phyloP scores from a whole-genome alignment of 2,329 filamentous ascomycete species.

The Rutstroemia sp. region DNA sequence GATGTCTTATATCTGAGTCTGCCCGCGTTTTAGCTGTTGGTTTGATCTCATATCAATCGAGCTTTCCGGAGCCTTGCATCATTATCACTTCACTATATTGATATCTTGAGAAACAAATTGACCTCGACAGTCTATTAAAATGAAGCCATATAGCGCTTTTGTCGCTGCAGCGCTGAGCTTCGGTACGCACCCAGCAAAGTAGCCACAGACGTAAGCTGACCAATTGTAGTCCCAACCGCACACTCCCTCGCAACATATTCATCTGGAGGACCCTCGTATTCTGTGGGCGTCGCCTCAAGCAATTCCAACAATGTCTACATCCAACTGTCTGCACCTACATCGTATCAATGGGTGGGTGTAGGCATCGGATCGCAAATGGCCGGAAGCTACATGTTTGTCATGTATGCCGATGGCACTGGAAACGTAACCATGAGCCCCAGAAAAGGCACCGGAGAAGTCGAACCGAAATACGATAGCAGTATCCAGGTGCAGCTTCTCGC shows the following conservation, averaged over 20 bases:
- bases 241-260: conserved; percentile 19
- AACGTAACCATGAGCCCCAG: conserved; percentile 50
- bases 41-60: no score
- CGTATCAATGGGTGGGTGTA: conserved; percentile 47
- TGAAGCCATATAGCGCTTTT: background rate
- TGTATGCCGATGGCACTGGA: conserved; percentile 44
- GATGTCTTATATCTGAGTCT: no score
- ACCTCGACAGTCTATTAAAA: background rate
- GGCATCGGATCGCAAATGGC: conserved; percentile 49
- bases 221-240: conserved; percentile 10
- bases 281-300: conserved; percentile 19
- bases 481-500: conserved; percentile 37
- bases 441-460: conserved; percentile 34
- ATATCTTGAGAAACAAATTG: background rate
- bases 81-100: background rate
- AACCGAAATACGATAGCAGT: conserved; percentile 37
- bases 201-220: no score
- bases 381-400: conserved; percentile 50
- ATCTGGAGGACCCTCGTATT: conserved; percentile 16
- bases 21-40: no score
- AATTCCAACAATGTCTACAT: conserved; percentile 46
- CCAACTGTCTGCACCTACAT: conserved; percentile 45
- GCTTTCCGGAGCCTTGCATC: no score
- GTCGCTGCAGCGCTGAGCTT: background rate
- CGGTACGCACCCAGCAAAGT: background rate